phyloP scores from a whole-genome alignment of 2,329 filamentous ascomycete genomes.

The Colletotrichum graminicola region DNA sequence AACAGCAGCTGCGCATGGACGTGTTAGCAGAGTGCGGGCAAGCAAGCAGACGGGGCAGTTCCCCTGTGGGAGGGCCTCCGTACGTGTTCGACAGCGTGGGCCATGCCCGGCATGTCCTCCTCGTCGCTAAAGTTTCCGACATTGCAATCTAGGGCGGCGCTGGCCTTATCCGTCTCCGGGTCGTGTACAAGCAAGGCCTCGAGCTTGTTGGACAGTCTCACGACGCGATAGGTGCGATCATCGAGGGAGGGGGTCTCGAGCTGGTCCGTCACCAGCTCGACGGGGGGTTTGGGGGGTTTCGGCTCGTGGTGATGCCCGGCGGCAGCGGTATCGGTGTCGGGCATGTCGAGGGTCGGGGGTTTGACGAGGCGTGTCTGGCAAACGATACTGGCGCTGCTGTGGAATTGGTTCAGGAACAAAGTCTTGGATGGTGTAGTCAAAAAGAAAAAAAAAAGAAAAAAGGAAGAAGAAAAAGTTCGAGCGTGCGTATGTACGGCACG shows the following conservation, averaged over 20 bases:
- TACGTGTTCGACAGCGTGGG: conserved; percentile 94
- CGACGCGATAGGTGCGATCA: conserved; percentile 87
- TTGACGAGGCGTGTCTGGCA: conserved; percentile 17
- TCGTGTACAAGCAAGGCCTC: conserved; percentile 95
- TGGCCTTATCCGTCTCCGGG: conserved; percentile 95
- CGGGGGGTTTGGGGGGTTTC: conserved; percentile 45
- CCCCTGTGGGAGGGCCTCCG: conserved; percentile 43
- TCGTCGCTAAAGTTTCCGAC: conserved; percentile 96
- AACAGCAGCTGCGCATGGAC: conserved; percentile 75
- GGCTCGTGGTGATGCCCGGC: conserved; percentile 46
- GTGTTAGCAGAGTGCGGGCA: conserved; percentile 37
- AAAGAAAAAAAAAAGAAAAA: not conserved
- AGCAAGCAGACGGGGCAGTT: not conserved
- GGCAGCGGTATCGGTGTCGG: conserved; percentile 44
- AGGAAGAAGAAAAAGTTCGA: not conserved
- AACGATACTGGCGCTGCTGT: not conserved
- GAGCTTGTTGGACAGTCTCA: conserved; percentile 85
- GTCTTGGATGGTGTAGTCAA: not conserved
- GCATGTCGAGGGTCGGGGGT: conserved; percentile 37
- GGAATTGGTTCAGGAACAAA: conserved; percentile 5
- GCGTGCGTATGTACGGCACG: conserved; percentile 26
- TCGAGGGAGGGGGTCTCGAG: conserved; percentile 89
- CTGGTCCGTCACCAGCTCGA: conserved; percentile 70
- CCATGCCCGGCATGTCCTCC: conserved; percentile 91
- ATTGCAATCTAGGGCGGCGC: conserved; percentile 93